Evolutionary conservation across 495 filamentous ascomycete species (phyloP).

Genomic region (Rostrohypoxylon terebratum): DNA sequence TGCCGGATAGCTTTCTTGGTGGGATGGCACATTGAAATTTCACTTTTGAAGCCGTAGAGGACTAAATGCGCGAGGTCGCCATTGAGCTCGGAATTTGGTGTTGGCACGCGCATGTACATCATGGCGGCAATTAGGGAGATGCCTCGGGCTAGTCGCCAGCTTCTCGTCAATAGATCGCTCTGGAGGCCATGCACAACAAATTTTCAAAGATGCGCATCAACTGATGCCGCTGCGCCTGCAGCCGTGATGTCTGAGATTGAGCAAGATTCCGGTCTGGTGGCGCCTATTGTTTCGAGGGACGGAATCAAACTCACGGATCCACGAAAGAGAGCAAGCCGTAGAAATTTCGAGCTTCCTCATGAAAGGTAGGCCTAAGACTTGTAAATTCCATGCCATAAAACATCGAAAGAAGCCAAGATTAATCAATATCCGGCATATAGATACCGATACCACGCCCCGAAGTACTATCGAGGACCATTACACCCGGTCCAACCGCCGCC

Average conservation of each 20-base stretch:
- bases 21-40: conserved; percentile 29
- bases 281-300: conserved; percentile 49
- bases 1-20: conserved; percentile 26
- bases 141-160: conserved; percentile 42
- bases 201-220: conserved; percentile 54
- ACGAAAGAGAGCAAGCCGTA: conserved; percentile 58
- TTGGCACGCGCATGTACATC: conserved; percentile 15
- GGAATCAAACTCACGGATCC: conserved; percentile 54
- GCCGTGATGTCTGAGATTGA: conserved; percentile 55
- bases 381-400: background rate
- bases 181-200: conserved; percentile 39
- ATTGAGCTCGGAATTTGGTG: conserved; percentile 22
- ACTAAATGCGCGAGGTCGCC: conserved; percentile 25
- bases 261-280: conserved; percentile 50
- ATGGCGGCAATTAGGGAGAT: conserved; percentile 49
- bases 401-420: conserved; percentile 14
- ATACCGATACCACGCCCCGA: conserved; percentile 92
- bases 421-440: conserved; percentile 58
- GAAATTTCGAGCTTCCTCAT: conserved; percentile 53
- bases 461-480: conserved; percentile 92
- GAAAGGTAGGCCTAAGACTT: conserved; percentile 48
- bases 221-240: conserved; percentile 42
- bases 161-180: conserved; percentile 36
- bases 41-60: conserved; percentile 15
- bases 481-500: conserved; percentile 90